Evolutionary conservation across 78 protist genomes (phyloP), one percentile per base, ranked within the genome.

Genomic region (Creolimax fragrantissima): DNA sequence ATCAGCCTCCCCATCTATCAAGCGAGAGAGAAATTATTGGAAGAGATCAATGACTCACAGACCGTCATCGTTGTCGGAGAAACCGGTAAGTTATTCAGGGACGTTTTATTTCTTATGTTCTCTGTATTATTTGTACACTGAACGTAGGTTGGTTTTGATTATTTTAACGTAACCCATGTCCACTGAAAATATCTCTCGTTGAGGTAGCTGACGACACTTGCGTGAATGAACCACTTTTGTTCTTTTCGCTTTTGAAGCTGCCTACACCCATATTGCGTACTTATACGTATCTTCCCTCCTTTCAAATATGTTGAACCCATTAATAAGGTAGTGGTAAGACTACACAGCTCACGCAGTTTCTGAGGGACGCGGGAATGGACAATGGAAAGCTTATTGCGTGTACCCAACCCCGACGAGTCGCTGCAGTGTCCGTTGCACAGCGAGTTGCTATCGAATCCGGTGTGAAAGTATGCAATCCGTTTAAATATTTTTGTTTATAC

Each of bases 361-460:
- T 86, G 17, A 24, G 37, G 24, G 90, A 86, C 45, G 90, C 42
- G 42, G 90, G 90, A 11, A 37, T 42, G n/a, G 32, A 41, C 41
- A 86, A 86, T 43, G 3, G 32, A 2, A 97, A 97, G 17, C 36
- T 41, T n/a, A 95, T 99, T 11, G 97, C 94, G 17, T 98, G 99
- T 93, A 97, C 99, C 42, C 99, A 99, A 93, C 99, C 99, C n/a
- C 95, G 99, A 3, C 93, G 99, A n/a, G 98, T 99, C 6, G 99
- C 99, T 2, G 99, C 99, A 7, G 95, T 97, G 96, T 84, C 95
- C 5, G 98, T 98, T 17, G 99, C 99, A 5, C 88, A 81, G 32
- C 96, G 99, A 5, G 99, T 99, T 58, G 95, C 98, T 3, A 96
- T 98, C 32, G 99, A 98, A 45, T 92, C 96, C 94, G 94, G 90